A percentile compares a stretch with the other conserved stretches of the same genome.
These are phyloP conservation scores for Plectosphaerella sp. DNA, from an alignment of 2,329 filamentous ascomycete species.

Conservation along the genomic window DNA sequence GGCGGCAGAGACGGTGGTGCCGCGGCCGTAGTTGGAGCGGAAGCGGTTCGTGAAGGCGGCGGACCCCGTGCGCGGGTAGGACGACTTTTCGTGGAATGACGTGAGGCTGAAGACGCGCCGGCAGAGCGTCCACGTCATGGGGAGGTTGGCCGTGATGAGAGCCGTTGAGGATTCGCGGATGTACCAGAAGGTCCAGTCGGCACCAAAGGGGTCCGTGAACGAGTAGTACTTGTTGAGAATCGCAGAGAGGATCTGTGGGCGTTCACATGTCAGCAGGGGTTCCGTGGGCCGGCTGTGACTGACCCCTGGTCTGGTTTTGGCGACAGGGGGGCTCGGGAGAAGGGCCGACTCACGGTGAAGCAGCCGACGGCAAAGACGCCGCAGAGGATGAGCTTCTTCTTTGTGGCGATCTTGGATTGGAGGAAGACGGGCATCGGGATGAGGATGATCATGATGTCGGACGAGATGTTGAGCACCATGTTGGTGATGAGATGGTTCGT, in stretches of 20 bases:
- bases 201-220: constrained; percentile 31
- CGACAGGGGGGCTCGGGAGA: neutral
- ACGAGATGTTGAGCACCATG: constrained; percentile 54
- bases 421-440: constrained; percentile 52
- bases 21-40: constrained; percentile 17
- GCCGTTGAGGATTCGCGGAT: constrained; percentile 40
- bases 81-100: constrained; percentile 25
- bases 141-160: constrained; percentile 38
- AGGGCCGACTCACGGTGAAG: constrained; percentile 36
- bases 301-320: neutral
- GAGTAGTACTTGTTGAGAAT: constrained; percentile 37
- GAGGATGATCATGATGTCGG: constrained; percentile 54
- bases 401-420: constrained; percentile 41
- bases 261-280: neutral
- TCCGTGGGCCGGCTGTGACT: no score
- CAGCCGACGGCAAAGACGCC: constrained; percentile 38
- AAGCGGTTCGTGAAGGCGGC: constrained; percentile 14
- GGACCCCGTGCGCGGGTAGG: constrained; percentile 19
- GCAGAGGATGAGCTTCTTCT: constrained; percentile 48
- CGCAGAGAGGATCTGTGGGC: constrained; percentile 40
- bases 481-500: constrained; percentile 55
- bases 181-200: constrained; percentile 38
- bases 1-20: constrained; percentile 16
- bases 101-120: constrained; percentile 29
- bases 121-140: constrained; percentile 37